Percentiles rank a stretch among this genome's conserved stretches.
Conservation (phyloP, 768 basidiomycete genomes). For the Mrakia hoshinonis region DNA sequence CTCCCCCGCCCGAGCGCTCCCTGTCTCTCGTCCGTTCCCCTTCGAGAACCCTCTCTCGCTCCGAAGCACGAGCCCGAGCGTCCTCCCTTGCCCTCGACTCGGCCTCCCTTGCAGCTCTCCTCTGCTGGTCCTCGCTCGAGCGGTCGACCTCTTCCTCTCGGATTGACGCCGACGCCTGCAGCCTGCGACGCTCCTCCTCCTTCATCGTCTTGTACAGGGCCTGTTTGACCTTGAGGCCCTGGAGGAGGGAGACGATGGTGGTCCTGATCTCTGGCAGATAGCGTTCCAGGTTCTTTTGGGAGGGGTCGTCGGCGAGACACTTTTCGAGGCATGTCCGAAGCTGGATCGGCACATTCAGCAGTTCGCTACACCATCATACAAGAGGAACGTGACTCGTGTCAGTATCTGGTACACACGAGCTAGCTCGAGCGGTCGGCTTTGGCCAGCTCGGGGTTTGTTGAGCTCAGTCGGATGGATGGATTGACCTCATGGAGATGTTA, state of each 20-base stretch:
- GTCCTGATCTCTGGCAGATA: slow-evolving; percentile 83
- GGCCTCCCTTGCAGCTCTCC: not conserved
- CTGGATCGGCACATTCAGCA: slow-evolving; percentile 77
- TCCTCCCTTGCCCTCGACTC: not conserved
- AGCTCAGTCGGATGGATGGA: slow-evolving; percentile 32
- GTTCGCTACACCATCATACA: slow-evolving; percentile 53
- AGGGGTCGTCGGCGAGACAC: slow-evolving; percentile 84
- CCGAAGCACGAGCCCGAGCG: not conserved
- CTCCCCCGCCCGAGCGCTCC: slow-evolving; percentile 3
- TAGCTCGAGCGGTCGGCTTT: not conserved
- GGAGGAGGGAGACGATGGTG: slow-evolving; percentile 86
- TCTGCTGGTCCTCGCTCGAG: slow-evolving; percentile 1
- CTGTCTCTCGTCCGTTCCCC: not conserved
- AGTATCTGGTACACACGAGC: not conserved
- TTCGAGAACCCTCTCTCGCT: not conserved
- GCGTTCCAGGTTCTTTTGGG: slow-evolving; percentile 68
- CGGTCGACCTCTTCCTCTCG: not conserved
- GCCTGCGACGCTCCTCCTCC: slow-evolving; percentile 19
- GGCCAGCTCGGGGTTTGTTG: not conserved
- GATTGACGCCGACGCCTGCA: not conserved
- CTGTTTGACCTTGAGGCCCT: slow-evolving; percentile 88
- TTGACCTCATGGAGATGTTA: slow-evolving; percentile 85
- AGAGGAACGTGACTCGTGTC: not conserved
- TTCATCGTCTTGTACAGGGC: slow-evolving; percentile 52
- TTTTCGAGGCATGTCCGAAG: slow-evolving; percentile 80